Percentiles rank a stretch among this genome's conserved stretches.
phyloP scores from a whole-genome alignment of 495 filamentous ascomycete species.

The Pseudomonodictys pantanalensis region DNA sequence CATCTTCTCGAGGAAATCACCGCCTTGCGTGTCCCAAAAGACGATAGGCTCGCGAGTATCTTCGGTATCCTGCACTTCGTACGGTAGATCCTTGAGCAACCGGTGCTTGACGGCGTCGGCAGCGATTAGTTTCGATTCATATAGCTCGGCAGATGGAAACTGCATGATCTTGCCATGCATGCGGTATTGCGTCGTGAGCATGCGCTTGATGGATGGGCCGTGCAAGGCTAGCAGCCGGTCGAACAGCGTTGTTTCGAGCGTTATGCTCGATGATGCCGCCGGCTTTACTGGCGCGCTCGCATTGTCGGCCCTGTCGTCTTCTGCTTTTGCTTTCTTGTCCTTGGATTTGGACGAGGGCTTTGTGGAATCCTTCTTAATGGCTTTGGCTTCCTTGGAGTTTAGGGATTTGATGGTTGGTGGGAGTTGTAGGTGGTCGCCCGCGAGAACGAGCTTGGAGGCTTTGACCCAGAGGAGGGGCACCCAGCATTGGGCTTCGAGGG shows the following conservation, averaged over 20 bases:
- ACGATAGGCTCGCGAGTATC: conserved; percentile 84
- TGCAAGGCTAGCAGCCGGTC: conserved; percentile 81
- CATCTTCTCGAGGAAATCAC: conserved; percentile 70
- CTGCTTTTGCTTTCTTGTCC: too few relatives aligned
- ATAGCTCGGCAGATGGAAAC: conserved; percentile 87
- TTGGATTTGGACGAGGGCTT: conserved; percentile 23
- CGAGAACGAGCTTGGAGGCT: conserved; percentile 82
- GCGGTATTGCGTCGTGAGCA: conserved; percentile 97
- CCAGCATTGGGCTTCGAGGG: conserved; percentile 96
- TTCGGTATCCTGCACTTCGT: conserved; percentile 75
- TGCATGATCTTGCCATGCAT: conserved; percentile 97
- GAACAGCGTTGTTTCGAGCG: conserved; percentile 85
- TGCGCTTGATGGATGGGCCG: conserved; percentile 78
- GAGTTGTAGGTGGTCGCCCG: conserved; percentile 90
- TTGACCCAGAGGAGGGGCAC: conserved; percentile 67
- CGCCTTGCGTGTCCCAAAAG: conserved; percentile 95
- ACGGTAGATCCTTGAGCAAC: conserved; percentile 73
- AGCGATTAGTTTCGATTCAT: conserved; percentile 75
- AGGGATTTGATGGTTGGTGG: conserved; percentile 90
- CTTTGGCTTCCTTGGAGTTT: conserved; percentile 51
- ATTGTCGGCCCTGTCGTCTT: conserved; percentile 26
- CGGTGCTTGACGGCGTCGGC: conserved; percentile 71
- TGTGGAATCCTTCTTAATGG: conserved; percentile 21
- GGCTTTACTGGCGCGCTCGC: conserved; percentile 33
- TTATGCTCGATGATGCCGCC: conserved; percentile 41